Evolutionary conservation across 495 filamentous ascomycete species (phyloP).

Genomic region (Cercophora newfieldiana): DNA sequence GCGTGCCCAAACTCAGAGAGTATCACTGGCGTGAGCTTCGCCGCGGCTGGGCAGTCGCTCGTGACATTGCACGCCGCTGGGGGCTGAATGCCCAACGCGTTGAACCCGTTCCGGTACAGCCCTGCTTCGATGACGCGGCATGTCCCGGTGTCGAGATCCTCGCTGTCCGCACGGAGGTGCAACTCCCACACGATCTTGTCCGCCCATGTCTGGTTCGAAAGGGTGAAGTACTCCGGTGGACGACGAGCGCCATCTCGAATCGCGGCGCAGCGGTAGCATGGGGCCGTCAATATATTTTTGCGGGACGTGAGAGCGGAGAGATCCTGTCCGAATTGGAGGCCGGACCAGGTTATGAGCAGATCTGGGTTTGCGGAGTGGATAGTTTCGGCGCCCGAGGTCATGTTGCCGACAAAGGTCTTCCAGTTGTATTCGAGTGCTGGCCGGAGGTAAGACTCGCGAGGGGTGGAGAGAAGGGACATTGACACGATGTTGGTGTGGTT

Average conservation of each 20-base stretch:
- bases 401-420: slow-evolving; percentile 50
- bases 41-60: slow-evolving; percentile 27
- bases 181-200: slow-evolving; percentile 57
- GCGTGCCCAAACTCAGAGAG: slow-evolving; percentile 52
- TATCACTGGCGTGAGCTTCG: slow-evolving; percentile 44
- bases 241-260: slow-evolving; percentile 41
- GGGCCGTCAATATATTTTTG: slow-evolving; percentile 41
- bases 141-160: slow-evolving; percentile 40
- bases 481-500: slow-evolving; percentile 46
- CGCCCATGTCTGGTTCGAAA: slow-evolving; percentile 30
- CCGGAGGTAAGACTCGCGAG: slow-evolving; percentile 42
- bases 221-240: slow-evolving; percentile 33
- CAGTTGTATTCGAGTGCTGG: slow-evolving; percentile 51
- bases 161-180: slow-evolving; percentile 52
- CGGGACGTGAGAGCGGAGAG: slow-evolving; percentile 48
- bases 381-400: slow-evolving; percentile 46
- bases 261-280: slow-evolving; percentile 44
- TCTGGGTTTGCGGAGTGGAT: slow-evolving; percentile 53
- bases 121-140: slow-evolving; percentile 46
- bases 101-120: slow-evolving; percentile 50
- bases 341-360: slow-evolving; percentile 56
- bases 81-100: slow-evolving; percentile 45
- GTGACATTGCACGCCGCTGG: slow-evolving; percentile 32
- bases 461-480: slow-evolving; percentile 56
- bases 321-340: slow-evolving; percentile 54